phyloP scores from a whole-genome alignment of 257 asterid genomes.

The Haberlea rhodopensis region DNA sequence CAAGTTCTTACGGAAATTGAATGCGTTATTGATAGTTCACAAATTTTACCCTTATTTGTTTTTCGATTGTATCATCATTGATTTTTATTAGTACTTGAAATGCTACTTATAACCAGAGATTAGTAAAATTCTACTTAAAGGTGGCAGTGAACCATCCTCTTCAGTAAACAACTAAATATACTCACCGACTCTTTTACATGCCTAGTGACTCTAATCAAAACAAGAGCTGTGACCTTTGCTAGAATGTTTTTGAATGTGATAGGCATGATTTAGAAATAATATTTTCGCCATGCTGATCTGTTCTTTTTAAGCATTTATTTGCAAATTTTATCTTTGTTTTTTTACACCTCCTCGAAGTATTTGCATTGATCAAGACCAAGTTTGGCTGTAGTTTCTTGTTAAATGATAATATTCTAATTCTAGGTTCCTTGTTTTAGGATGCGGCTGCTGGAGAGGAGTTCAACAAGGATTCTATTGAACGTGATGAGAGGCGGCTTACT shows the following conservation, averaged over 20 bases:
- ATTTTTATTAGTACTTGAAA: background rate
- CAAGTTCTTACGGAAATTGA: background rate
- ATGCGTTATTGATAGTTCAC: background rate
- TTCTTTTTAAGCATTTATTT: background rate
- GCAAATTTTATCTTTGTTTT: background rate
- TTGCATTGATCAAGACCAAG: background rate
- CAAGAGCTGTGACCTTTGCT: background rate
- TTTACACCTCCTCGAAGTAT: background rate
- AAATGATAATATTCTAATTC: constrained; percentile 21
- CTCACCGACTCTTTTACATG: background rate
- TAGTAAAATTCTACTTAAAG: background rate
- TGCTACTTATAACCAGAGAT: background rate
- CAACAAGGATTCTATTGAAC: constrained; percentile 71
- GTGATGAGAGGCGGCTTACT: constrained; percentile 90
- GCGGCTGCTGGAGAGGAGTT: constrained; percentile 75
- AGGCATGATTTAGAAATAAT: background rate
- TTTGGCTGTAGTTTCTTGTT: background rate
- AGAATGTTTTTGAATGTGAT: constrained; percentile 12
- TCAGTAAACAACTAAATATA: background rate
- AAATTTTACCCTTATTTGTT: background rate
- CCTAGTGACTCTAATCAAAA: background rate
- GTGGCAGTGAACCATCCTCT: background rate
- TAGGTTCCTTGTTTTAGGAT: constrained; percentile 30
- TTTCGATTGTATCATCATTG: background rate
- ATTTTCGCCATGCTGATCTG: background rate